Percentiles rank a stretch among this genome's conserved stretches.
Conservation (phyloP, 768 basidiomycete species). For the Boletales sp. region DNA sequence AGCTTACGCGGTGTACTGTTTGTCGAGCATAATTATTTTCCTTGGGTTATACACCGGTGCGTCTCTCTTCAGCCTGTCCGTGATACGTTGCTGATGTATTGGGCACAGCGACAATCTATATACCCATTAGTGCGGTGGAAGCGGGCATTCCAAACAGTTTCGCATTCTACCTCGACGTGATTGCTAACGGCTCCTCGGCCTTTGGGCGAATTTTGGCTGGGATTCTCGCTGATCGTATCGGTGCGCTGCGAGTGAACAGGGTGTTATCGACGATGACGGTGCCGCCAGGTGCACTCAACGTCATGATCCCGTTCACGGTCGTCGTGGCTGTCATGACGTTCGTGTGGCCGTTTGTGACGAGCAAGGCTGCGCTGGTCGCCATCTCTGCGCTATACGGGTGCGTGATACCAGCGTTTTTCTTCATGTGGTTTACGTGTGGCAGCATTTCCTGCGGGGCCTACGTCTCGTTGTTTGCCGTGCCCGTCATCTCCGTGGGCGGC, state of each 20-base stretch:
- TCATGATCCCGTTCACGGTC: conserved; percentile 61
- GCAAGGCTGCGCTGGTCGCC: conserved; percentile 42
- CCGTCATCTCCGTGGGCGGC: conserved; percentile 59
- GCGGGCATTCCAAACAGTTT: conserved; percentile 49
- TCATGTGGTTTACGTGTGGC: conserved; percentile 54
- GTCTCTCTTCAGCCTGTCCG: conserved; percentile 4
- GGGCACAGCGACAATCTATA: conserved; percentile 56
- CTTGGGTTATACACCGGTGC: conserved; percentile 68
- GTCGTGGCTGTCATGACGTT: conserved; percentile 59
- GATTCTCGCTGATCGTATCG: conserved; percentile 49
- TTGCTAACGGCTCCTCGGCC: conserved; percentile 64
- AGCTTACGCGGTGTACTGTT: conserved; percentile 53
- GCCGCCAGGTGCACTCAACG: conserved; percentile 57
- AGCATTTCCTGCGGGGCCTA: conserved; percentile 33
- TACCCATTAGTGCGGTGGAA: conserved; percentile 53
- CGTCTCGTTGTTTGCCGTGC: conserved; percentile 53
- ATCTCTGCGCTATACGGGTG: conserved; percentile 66
- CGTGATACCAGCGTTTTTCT: conserved; percentile 11
- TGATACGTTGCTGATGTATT: not conserved
- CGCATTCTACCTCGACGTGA: conserved; percentile 61
- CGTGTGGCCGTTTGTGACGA: conserved; percentile 64
- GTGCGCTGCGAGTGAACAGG: conserved; percentile 26
- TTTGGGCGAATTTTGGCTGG: conserved; percentile 60
- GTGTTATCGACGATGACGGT: not conserved
- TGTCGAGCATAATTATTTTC: conserved; percentile 54